These are phyloP conservation scores for Epichloe elymi DNA, from an alignment of 2,329 filamentous ascomycete genomes.

Conservation along the genomic window DNA sequence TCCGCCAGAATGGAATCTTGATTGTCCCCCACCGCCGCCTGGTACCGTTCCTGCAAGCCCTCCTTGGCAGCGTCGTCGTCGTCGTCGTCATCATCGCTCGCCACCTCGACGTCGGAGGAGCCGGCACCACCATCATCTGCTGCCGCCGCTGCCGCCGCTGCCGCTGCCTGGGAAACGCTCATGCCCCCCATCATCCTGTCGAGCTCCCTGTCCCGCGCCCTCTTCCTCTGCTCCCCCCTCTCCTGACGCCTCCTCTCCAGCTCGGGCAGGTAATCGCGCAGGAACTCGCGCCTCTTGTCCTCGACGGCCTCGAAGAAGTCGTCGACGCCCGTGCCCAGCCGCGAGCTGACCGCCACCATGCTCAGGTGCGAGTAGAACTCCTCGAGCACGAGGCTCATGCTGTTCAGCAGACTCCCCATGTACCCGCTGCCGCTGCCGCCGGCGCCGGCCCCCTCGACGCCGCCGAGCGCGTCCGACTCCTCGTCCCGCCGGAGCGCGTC, in stretches of 20 bases:
- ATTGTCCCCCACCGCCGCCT: conserved; percentile 55
- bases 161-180: conserved; percentile 27
- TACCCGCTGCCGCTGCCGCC: conserved; percentile 73
- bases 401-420: conserved; percentile 91
- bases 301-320: conserved; percentile 88
- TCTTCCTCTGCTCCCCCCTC: conserved; percentile 57
- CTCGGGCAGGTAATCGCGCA: conserved; percentile 83
- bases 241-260: conserved; percentile 65
- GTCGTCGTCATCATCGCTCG: conserved; percentile 42
- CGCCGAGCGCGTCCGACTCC: conserved; percentile 60
- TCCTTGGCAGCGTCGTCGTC: conserved; percentile 46
- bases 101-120: conserved; percentile 37
- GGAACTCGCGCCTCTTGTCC: conserved; percentile 78
- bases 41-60: conserved; percentile 63
- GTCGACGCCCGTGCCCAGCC: conserved; percentile 81
- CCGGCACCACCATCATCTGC: conserved; percentile 16
- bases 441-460: conserved; percentile 51
- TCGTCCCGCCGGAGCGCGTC: conserved; percentile 71
- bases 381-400: conserved; percentile 94
- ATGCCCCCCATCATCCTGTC: conserved; percentile 96
- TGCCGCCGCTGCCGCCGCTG: rapidly evolving
- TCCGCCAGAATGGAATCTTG: conserved; percentile 37
- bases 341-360: conserved; percentile 85
- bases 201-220: conserved; percentile 64
- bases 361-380: conserved; percentile 93